Evolutionary conservation across 495 filamentous ascomycete species (phyloP).

Genomic region (Recurvomyces mirabilis): DNA sequence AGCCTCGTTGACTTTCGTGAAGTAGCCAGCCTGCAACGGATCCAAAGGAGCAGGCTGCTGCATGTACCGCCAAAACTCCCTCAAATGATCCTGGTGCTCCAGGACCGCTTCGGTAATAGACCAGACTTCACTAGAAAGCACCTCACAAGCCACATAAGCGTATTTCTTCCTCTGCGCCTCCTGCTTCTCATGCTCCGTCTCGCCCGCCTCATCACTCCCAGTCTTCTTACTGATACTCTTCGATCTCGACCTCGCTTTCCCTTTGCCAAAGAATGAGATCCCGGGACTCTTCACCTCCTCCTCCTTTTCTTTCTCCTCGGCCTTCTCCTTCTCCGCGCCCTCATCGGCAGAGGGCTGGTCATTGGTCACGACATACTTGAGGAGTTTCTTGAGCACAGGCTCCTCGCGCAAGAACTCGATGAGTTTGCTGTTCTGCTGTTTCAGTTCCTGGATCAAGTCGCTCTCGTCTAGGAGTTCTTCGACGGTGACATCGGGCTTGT

Average conservation of each 20-base stretch:
- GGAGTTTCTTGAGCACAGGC: constrained; percentile 70
- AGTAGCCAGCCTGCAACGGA: constrained; percentile 87
- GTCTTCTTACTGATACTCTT: constrained; percentile 17
- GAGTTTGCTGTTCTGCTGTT: constrained; percentile 95
- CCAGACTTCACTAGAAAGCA: constrained; percentile 93
- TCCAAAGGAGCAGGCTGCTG: constrained; percentile 71
- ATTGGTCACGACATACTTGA: constrained; percentile 83
- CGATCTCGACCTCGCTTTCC: constrained; percentile 20
- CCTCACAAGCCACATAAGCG: constrained; percentile 82
- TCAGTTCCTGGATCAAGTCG: constrained; percentile 92
- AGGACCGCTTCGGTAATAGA: constrained; percentile 87
- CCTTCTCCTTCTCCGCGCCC: constrained; percentile 43
- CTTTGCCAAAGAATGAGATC: constrained; percentile 23
- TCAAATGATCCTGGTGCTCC: constrained; percentile 64
- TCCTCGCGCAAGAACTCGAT: constrained; percentile 90
- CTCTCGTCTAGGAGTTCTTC: constrained; percentile 94
- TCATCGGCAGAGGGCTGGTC: constrained; percentile 36
- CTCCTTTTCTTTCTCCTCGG: constrained; percentile 50
- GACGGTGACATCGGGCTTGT: constrained; percentile 84
- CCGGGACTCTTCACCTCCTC: constrained; percentile 33
- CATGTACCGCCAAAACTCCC: constrained; percentile 84
- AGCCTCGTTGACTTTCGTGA: constrained; percentile 96
- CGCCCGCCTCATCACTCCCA: constrained; percentile 24
- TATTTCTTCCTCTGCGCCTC: constrained; percentile 87
- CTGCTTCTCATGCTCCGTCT: constrained; percentile 32